Evolutionary conservation across 768 basidiomycete species (phyloP), one percentile per base, ranked within the genome.

Genomic region (Roridomyces roridus): DNA sequence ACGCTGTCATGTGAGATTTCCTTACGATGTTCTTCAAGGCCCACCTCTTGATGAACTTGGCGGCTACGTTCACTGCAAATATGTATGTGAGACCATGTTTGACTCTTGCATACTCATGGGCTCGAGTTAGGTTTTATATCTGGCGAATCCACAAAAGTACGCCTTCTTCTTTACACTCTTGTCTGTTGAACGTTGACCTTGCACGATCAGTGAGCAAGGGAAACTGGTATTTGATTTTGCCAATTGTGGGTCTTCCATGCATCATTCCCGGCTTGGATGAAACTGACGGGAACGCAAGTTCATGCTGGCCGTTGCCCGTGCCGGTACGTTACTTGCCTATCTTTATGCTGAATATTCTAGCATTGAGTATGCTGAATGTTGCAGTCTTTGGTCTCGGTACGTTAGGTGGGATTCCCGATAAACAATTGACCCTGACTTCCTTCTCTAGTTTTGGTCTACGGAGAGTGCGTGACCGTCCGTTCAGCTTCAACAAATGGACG

Each of bases 201-300:
- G n/a, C n/a, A n/a, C n/a, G n/a, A n/a, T n/a, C 23, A 55, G 52
- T 55, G 52, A 55, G 52, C 52, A 39, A 55, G 40, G 29, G 4
- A 31, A 55, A 55, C 45, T 55, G 52, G 52, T 46, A 28, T 34
- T 2, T 55, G 20, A 55, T 45, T 12, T 31, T 28, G 17, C 21
- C n/a, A 34, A 46, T 55, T 36, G 52, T 55, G n/a, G 35, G 28
- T 54, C 17, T 21, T 29, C 29, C 9, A 26, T 46, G 23, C 29
- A n/a, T n/a, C n/a, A n/a, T n/a, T n/a, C n/a, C 26, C 45, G 34
- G n/a, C 23, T 34, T 35, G 18, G 39, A 40, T 52, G 28, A 20
- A 10, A 46, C 45, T 46, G 28, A 46, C 45, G 34, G 29, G 26
- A 46, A 46, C 34, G 29, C 20, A 36, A 55, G 52, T 18, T 36